These are phyloP conservation scores for Colletotrichum euphorbiae DNA, from an alignment of 2,329 filamentous ascomycete species.

Conservation along the genomic window DNA sequence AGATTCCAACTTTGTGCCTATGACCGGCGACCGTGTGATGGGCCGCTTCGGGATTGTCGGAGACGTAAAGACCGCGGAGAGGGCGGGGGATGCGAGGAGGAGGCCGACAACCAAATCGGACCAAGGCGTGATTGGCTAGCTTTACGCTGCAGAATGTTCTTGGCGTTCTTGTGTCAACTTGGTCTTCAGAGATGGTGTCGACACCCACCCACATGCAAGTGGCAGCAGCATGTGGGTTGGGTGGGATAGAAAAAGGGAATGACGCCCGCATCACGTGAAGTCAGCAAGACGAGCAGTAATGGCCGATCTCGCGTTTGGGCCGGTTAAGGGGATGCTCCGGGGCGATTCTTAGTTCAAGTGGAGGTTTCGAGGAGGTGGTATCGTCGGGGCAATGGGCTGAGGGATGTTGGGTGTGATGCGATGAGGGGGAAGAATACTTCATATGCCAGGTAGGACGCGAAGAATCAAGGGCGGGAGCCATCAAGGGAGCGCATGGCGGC, in stretches of 20 bases:
- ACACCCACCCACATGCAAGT: slow-evolving; percentile 19
- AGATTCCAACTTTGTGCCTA: neutral
- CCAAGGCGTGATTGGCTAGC: slow-evolving; percentile 22
- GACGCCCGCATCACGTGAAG: slow-evolving; percentile 6
- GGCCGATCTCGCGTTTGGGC: neutral
- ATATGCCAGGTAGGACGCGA: slow-evolving; percentile 13
- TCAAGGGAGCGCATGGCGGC: slow-evolving; percentile 6
- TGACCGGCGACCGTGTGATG: slow-evolving; percentile 3
- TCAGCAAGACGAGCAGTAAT: neutral
- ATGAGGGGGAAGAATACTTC: slow-evolving; percentile 10
- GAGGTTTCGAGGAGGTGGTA: slow-evolving; percentile 16
- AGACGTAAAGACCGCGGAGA: slow-evolving; percentile 10
- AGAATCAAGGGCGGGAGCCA: slow-evolving; percentile 7
- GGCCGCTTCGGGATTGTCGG: slow-evolving; percentile 21
- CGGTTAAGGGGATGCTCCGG: neutral
- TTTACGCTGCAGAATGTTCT: neutral
- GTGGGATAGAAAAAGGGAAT: slow-evolving; percentile 1
- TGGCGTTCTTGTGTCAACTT: too few relatives aligned
- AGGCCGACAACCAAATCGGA: slow-evolving; percentile 4
- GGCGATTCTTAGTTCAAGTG: neutral
- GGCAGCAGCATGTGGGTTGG: slow-evolving; percentile 15
- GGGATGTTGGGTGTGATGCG: slow-evolving; percentile 1
- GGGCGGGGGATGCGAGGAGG: slow-evolving; percentile 27
- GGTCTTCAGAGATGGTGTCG: neutral
- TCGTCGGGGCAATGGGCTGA: neutral